Evolutionary conservation across 179 eudicot genomes (phyloP).

Genomic region (Actinidia arguta): DNA sequence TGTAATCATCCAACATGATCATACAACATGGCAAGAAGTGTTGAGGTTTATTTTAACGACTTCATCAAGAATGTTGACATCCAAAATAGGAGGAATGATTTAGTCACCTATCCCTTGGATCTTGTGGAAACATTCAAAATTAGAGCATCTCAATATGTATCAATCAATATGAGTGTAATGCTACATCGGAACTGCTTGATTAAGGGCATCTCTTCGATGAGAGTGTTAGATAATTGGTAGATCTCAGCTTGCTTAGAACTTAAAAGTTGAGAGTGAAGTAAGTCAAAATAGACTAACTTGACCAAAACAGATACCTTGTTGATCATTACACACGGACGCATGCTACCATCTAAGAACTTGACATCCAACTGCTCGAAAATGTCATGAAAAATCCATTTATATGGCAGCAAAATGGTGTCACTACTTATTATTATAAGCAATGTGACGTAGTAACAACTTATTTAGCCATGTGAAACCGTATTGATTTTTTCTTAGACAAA

Average conservation of each 20-base stretch:
- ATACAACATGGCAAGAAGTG: too few species aligned
- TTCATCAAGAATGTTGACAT: conserved; percentile 22
- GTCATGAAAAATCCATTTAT: not conserved
- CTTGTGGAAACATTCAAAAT: conserved; percentile 38
- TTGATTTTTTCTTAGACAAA: not conserved
- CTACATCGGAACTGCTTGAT: not conserved
- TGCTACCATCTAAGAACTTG: not conserved
- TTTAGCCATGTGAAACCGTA: not conserved
- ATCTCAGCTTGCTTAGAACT: not conserved
- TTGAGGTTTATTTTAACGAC: conserved; percentile 13
- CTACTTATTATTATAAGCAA: not conserved
- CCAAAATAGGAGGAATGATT: conserved; percentile 16
- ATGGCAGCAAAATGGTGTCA: not conserved
- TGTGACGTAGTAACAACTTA: not conserved
- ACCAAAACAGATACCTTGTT: not conserved
- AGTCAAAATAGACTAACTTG: not conserved
- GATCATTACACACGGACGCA: not conserved
- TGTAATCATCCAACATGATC: too few species aligned
- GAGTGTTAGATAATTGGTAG: not conserved
- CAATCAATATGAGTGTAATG: not conserved
- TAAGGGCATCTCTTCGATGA: not conserved
- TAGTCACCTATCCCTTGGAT: conserved; percentile 51
- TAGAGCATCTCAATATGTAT: not conserved
- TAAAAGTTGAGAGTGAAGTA: not conserved
- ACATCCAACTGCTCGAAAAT: not conserved